These are phyloP conservation scores for Penicillium digitatum DNA, from an alignment of 2,329 filamentous ascomycete genomes.

Conservation along the genomic window DNA sequence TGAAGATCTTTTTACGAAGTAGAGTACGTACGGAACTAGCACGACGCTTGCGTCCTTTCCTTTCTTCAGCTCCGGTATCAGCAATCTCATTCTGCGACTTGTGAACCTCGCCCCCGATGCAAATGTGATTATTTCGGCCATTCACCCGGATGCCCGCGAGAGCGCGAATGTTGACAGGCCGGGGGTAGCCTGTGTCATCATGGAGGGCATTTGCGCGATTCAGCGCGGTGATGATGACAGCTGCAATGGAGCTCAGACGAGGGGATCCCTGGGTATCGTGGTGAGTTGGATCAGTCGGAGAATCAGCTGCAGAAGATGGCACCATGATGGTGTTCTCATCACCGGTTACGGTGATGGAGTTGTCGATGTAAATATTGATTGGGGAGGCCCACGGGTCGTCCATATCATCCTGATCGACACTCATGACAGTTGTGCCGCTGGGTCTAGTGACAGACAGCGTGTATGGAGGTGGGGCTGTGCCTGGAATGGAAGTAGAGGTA, in stretches of 20 bases:
- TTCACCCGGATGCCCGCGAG: constrained; percentile 29
- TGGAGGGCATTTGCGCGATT: background rate
- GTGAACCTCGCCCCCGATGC: background rate
- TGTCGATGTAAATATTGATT: constrained; percentile 35
- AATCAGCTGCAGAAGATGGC: background rate
- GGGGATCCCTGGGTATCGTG: background rate
- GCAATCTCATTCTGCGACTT: background rate
- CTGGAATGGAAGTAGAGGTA: background rate
- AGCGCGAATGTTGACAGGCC: constrained; percentile 12
- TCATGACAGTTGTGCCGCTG: constrained; percentile 6
- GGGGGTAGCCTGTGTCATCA: background rate
- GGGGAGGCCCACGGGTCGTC: constrained; percentile 14
- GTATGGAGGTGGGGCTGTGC: constrained; percentile 26
- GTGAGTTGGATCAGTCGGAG: background rate
- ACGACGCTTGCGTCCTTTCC: background rate
- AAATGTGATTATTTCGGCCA: background rate
- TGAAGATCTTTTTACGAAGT: background rate
- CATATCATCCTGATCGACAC: constrained; percentile 16
- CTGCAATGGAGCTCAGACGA: background rate
- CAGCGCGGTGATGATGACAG: constrained; percentile 1
- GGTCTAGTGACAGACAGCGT: constrained; percentile 4
- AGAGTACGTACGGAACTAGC: constrained; percentile 3
- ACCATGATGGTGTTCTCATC: constrained; percentile 33
- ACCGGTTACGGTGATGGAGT: constrained; percentile 34
- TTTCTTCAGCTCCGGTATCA: background rate